These are phyloP conservation scores for Brettanomyces naardenensis DNA, from an alignment of 805 yeast species.

Conservation along the genomic window DNA sequence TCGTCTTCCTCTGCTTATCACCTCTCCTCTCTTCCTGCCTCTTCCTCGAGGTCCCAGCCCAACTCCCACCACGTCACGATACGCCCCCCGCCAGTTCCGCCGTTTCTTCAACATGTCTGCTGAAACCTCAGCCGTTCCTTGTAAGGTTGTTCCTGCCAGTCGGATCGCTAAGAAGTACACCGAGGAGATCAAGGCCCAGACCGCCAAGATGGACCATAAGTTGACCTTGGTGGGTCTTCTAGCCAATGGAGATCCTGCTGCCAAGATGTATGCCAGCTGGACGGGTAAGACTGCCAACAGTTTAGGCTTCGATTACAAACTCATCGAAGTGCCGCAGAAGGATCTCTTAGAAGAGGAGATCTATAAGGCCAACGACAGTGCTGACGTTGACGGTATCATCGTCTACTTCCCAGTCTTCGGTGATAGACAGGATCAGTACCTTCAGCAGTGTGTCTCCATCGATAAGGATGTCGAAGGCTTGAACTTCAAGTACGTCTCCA, in stretches of 20 bases:
- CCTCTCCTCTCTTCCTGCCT: no score
- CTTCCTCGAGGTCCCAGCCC: no score
- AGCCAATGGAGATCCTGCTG: conserved; percentile 94
- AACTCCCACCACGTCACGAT: no score
- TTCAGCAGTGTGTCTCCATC: conserved; percentile 86
- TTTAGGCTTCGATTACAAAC: conserved; percentile 78
- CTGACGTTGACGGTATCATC: conserved; percentile 81
- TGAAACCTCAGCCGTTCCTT: conserved; percentile 31
- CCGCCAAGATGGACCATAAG: conserved; percentile 38
- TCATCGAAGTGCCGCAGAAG: conserved; percentile 53
- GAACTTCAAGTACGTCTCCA: conserved; percentile 83
- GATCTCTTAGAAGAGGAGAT: conserved; percentile 82
- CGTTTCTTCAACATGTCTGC: neutral
- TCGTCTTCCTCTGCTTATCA: no score
- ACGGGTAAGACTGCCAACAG: conserved; percentile 85
- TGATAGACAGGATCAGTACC: conserved; percentile 87
- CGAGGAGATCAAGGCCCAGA: conserved; percentile 59
- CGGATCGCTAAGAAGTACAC: conserved; percentile 76
- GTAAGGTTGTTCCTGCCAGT: conserved; percentile 81
- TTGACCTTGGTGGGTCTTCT: conserved; percentile 87
- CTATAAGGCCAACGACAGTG: conserved; percentile 74
- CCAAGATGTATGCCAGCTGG: conserved; percentile 92
- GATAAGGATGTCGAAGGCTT: conserved; percentile 96
- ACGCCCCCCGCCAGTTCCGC: no score
- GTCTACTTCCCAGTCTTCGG: conserved; percentile 97